Conservation (phyloP, 257 asterid genomes). For the Capsicum baccatum region DNA sequence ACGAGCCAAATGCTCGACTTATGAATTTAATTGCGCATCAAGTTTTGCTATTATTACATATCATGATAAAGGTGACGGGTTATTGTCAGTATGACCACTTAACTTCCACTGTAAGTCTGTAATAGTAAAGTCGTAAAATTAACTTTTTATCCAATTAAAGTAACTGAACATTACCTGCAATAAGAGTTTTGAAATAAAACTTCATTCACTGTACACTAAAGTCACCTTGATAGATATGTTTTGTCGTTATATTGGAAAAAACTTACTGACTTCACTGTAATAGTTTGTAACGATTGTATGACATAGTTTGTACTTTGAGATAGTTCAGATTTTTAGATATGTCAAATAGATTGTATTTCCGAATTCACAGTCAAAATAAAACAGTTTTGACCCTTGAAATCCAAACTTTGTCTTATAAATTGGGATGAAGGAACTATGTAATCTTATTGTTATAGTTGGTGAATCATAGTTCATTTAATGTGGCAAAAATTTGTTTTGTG, state of each 20-base stretch:
- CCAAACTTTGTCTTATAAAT: not conserved
- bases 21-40: not conserved
- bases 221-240: not conserved
- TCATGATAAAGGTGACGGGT: not conserved
- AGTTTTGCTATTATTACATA: not conserved
- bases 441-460: not conserved
- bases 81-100: not conserved
- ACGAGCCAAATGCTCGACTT: not conserved
- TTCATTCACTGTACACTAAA: not conserved
- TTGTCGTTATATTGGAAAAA: not conserved
- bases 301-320: not conserved
- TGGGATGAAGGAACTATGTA: not conserved
- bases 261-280: not conserved
- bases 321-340: too few species aligned
- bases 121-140: not conserved
- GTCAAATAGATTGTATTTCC: too few species aligned
- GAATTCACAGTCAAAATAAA: not conserved
- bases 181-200: not conserved
- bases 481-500: not conserved
- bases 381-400: not conserved
- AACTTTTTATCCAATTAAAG: not conserved
- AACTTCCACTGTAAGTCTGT: not conserved
- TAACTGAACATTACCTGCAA: not conserved
- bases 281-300: not conserved
- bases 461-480: not conserved